These are phyloP conservation scores for Dalechampia spathulata DNA, from an alignment of 441 rosid genomes.

Conservation along the genomic window DNA sequence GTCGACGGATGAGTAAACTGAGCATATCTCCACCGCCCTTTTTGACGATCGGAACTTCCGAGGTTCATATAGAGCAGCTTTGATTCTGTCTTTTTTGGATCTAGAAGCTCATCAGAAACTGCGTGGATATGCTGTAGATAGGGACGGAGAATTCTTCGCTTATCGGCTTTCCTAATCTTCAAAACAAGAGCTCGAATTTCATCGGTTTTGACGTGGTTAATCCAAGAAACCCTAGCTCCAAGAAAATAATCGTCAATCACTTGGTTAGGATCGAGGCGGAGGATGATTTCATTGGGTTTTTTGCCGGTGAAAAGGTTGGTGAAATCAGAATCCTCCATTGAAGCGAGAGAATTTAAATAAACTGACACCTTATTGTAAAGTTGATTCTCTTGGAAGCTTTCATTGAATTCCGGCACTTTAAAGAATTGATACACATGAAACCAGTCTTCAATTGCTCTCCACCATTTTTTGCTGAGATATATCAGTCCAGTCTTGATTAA, in stretches of 20 bases:
- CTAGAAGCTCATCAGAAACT: slow-evolving; percentile 49
- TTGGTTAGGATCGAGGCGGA: slow-evolving; percentile 60
- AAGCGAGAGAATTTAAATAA: slow-evolving; percentile 69
- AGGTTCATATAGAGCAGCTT: slow-evolving; percentile 59
- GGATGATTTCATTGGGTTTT: slow-evolving; percentile 54
- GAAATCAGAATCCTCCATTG: slow-evolving; percentile 66
- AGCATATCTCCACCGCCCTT: slow-evolving; percentile 54
- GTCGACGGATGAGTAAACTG: slow-evolving; percentile 65
- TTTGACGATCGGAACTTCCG: slow-evolving; percentile 5
- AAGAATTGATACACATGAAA: slow-evolving; percentile 63
- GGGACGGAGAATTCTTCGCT: slow-evolving; percentile 67
- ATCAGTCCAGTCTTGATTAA: slow-evolving; percentile 64
- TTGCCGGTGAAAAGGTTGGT: slow-evolving; percentile 70
- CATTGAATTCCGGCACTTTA: slow-evolving; percentile 68
- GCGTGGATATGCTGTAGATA: slow-evolving; percentile 87
- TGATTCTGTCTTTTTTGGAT: slow-evolving; percentile 35
- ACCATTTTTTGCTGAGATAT: slow-evolving; percentile 39
- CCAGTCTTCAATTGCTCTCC: slow-evolving; percentile 39
- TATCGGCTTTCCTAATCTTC: slow-evolving; percentile 68
- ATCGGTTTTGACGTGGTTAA: slow-evolving; percentile 27
- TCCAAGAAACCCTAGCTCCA: slow-evolving; percentile 72
- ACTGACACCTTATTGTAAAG: slow-evolving; percentile 40
- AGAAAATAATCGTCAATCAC: slow-evolving; percentile 58
- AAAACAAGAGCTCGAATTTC: slow-evolving; percentile 42
- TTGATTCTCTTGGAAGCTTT: slow-evolving; percentile 52